Base-by-base conservation (phyloP, 2,329 filamentous ascomycete species). In the Aspergillus fijiensis region DNA sequence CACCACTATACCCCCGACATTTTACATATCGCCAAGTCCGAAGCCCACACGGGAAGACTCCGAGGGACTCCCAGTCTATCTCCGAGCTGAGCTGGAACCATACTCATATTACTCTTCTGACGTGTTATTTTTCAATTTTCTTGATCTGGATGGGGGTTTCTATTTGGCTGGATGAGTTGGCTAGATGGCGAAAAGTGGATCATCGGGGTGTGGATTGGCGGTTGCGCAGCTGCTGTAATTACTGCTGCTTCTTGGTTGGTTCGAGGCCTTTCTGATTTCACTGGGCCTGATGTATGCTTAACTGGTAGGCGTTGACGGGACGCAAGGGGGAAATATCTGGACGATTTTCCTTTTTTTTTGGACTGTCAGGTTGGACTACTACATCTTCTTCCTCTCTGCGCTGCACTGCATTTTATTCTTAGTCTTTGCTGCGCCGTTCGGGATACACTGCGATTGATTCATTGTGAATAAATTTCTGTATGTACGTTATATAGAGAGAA, bases 271-370 rank as follows among this genome's bases (percentile, higher is more conserved):
- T 49, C 21, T 16, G 27, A 45, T 29, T 29, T 2, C 7, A 45
- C 6, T 19, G 53, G 42, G 42, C 53, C 27, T 47, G 53, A 47
- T 31, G 53, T 55, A 55, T 55, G 47, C n/a, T 62, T 56, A 39
- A 60, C 42, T 55, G 42, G 27, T 55, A 47, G 53, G 53, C 42
- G 53, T 55, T 55, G 53, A 45, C 16, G 39, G 53, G 42, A 55
- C 35, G 53, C 53, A 55, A 27, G 45, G 33, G 33, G 51, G 42
- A 55, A 45, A 54, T 48, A 51, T 56, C 51, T 39, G 55, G 50
- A 51, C 39, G 51, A 50, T 23, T 58, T 53, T 55, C 33, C 49
- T 52, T 48, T 50, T 49, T 55, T 57, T 49, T 51, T 25, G 33
- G 33, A 12, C 33, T 35, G 33, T 35, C 33, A 12, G 12, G 33